These are phyloP conservation scores for Lachancea sp. DNA, from an alignment of 805 yeast genomes.

Conservation along the genomic window DNA sequence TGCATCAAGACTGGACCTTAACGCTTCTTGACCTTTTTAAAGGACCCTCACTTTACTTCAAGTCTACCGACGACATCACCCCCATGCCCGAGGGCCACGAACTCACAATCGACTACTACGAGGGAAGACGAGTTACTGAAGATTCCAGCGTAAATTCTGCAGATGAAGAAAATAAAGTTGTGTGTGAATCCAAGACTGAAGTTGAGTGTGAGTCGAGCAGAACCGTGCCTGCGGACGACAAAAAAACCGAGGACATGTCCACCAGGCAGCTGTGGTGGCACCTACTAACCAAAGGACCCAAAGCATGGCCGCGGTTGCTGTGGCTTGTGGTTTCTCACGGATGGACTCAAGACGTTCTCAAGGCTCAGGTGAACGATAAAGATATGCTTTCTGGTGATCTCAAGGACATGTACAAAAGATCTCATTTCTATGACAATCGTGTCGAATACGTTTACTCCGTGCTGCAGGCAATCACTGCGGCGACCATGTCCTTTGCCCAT, in stretches of 20 bases:
- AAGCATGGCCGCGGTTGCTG: constrained; percentile 46
- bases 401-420: constrained; percentile 44
- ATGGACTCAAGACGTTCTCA: constrained; percentile 56
- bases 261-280: constrained; percentile 36
- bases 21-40: constrained; percentile 46
- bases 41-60: constrained; percentile 55
- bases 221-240: constrained; percentile 5
- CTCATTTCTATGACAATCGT: constrained; percentile 65
- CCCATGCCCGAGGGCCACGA: constrained; percentile 57
- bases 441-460: constrained; percentile 62
- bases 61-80: constrained; percentile 51
- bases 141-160: constrained; percentile 14
- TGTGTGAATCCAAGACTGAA: not conserved
- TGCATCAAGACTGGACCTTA: constrained; percentile 61
- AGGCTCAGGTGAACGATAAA: constrained; percentile 36
- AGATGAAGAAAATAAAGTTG: constrained; percentile 11
- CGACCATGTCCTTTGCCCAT: constrained; percentile 76
- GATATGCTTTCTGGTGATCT: constrained; percentile 43
- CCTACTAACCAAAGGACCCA: constrained; percentile 41
- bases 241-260: constrained; percentile 18
- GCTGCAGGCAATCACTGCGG: constrained; percentile 66
- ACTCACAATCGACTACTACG: constrained; percentile 57
- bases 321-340: constrained; percentile 53
- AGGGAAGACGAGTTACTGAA: constrained; percentile 43
- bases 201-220: not conserved